Percentiles rank a stretch among this genome's conserved stretches.
Evolutionary conservation across 306 rosid species (phyloP).

Genomic region (Astragalus glycyphyllos): DNA sequence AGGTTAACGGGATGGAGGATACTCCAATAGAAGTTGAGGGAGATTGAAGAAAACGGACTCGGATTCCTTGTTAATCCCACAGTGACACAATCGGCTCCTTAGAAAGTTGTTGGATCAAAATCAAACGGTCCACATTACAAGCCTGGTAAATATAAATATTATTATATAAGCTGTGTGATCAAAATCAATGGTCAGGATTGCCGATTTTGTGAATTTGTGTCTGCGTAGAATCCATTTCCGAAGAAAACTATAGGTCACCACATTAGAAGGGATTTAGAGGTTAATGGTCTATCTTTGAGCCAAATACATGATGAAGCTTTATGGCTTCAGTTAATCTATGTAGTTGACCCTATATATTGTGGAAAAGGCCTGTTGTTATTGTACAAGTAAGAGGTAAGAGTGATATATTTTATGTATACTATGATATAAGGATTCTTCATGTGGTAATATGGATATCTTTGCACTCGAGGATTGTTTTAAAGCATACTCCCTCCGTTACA

Average conservation of each 20-base stretch:
- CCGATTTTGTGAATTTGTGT: too few species aligned
- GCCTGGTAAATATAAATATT: too few species aligned
- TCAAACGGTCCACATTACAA: too few species aligned
- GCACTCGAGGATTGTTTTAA: slow-evolving; percentile 15
- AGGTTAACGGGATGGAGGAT: not conserved
- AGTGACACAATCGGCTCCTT: too few species aligned
- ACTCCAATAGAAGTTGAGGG: slow-evolving; percentile 1
- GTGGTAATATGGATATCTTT: slow-evolving; percentile 29
- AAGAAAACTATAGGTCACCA: not conserved
- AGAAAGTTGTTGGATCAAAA: too few species aligned
- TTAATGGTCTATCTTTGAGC: not conserved
- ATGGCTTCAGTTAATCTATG: not conserved
- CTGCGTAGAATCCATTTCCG: too few species aligned
- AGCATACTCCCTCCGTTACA: not conserved
- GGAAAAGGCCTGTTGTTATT: not conserved
- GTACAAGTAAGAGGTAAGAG: slow-evolving; percentile 17
- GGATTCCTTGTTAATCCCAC: too few species aligned
- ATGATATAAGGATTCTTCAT: not conserved
- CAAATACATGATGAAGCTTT: not conserved
- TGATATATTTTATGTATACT: slow-evolving; percentile 16
- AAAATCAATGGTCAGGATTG: too few species aligned
- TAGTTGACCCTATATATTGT: not conserved
- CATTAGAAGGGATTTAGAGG: not conserved
- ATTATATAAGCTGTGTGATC: too few species aligned
- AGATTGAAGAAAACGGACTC: not conserved